A percentile compares a stretch with the other conserved stretches of the same genome.
These are phyloP conservation scores for Mycena olivaceomarginata DNA, from an alignment of 768 basidiomycete genomes.

Conservation along the genomic window DNA sequence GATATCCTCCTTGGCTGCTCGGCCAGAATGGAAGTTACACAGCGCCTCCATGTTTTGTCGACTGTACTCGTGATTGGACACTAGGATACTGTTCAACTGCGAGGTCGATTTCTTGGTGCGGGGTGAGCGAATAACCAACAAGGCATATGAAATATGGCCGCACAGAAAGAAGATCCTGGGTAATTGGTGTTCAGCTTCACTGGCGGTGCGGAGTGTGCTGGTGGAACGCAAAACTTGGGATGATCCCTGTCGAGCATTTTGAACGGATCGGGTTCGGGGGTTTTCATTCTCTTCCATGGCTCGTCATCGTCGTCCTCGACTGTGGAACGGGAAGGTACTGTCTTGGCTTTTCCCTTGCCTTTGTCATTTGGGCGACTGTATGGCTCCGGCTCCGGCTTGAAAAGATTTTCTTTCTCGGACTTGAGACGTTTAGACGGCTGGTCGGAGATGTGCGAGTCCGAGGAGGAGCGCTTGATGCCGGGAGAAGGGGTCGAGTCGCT, in stretches of 20 bases:
- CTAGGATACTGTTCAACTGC: slow-evolving; percentile 51
- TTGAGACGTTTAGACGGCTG: slow-evolving; percentile 58
- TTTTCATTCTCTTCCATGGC: slow-evolving; percentile 48
- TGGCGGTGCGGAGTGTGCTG: slow-evolving; percentile 25
- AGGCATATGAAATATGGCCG: neutral
- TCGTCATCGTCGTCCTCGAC: slow-evolving; percentile 42
- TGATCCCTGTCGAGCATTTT: slow-evolving; percentile 50
- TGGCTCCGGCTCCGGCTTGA: slow-evolving; percentile 18
- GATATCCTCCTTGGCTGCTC: slow-evolving; percentile 59
- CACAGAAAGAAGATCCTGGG: slow-evolving; percentile 55
- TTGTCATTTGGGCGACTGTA: slow-evolving; percentile 14
- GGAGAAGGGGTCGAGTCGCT: slow-evolving; percentile 61
- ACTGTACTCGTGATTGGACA: slow-evolving; percentile 55
- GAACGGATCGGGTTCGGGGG: slow-evolving; percentile 51
- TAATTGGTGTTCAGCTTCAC: slow-evolving; percentile 37
- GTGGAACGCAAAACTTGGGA: slow-evolving; percentile 36
- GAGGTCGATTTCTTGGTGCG: slow-evolving; percentile 55
- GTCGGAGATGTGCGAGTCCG: slow-evolving; percentile 57
- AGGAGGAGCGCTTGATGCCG: slow-evolving; percentile 63
- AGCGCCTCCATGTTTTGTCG: slow-evolving; percentile 49
- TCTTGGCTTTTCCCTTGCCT: slow-evolving; percentile 47
- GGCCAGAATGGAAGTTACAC: slow-evolving; percentile 47
- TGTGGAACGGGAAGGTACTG: slow-evolving; percentile 1
- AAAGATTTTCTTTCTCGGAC: slow-evolving; percentile 62
- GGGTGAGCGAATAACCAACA: neutral